Evolutionary conservation across 1,139 yeast species (phyloP).

Genomic region (Candida labiduridarum): DNA sequence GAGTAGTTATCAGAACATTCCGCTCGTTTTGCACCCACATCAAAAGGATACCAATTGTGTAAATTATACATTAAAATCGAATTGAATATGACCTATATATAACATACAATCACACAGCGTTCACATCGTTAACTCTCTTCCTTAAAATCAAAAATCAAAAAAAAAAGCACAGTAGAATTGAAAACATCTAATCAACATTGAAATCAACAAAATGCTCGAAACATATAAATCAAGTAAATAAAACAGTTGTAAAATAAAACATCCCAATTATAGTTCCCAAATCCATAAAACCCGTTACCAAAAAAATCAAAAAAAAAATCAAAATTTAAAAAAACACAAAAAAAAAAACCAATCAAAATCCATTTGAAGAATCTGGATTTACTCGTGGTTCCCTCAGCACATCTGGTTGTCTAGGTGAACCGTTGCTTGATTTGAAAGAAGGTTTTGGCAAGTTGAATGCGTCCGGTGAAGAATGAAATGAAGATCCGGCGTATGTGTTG

Average conservation of each 20-base stretch:
- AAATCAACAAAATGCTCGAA: neutral
- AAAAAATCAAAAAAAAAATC: slow-evolving; percentile 2
- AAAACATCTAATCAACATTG: neutral
- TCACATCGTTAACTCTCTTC: too few species aligned
- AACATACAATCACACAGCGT: too few species aligned
- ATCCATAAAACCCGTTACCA: neutral
- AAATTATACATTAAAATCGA: neutral
- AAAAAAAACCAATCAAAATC: neutral
- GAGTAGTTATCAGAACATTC: too few species aligned
- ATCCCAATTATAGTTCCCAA: neutral
- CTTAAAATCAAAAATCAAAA: neutral
- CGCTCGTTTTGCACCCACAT: too few species aligned
- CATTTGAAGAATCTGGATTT: neutral
- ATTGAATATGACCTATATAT: neutral
- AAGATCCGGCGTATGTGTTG: slow-evolving; percentile 53
- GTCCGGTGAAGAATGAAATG: slow-evolving; percentile 60
- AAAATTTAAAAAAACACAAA: neutral
- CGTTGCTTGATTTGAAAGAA: slow-evolving; percentile 32
- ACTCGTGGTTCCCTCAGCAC: neutral
- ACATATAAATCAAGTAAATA: neutral
- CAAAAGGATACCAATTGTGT: too few species aligned
- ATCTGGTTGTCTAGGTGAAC: slow-evolving; percentile 12
- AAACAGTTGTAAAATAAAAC: slow-evolving; percentile 1
- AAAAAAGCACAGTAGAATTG: neutral
- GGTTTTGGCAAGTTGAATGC: slow-evolving; percentile 61